Conservation (phyloP, 768 basidiomycete genomes). For the Suillus placidus region DNA sequence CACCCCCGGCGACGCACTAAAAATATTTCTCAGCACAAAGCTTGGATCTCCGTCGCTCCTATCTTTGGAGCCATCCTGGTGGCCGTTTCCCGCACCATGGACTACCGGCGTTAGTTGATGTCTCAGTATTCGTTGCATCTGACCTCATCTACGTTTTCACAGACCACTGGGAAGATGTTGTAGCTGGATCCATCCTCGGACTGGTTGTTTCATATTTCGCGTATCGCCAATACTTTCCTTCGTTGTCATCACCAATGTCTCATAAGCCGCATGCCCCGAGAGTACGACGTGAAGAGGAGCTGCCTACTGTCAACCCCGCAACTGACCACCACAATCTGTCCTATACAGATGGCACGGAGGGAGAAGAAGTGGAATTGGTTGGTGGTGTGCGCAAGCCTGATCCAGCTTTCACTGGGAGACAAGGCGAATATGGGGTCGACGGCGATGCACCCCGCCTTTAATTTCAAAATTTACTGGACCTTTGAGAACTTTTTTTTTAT, state of each 20-base stretch:
- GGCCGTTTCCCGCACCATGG: conserved; percentile 89
- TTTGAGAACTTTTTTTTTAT: background rate
- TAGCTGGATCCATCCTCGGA: conserved; percentile 79
- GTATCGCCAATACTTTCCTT: conserved; percentile 85
- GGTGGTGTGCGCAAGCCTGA: conserved; percentile 17
- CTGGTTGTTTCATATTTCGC: conserved; percentile 68
- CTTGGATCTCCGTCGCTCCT: conserved; percentile 83
- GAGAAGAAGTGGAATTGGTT: conserved; percentile 32
- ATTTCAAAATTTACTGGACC: conserved; percentile 6
- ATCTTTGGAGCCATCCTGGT: conserved; percentile 77
- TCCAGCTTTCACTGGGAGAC: conserved; percentile 25
- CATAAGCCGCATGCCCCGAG: conserved; percentile 78
- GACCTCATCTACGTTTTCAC: conserved; percentile 9
- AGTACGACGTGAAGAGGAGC: conserved; percentile 46
- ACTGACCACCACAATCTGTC: conserved; percentile 14
- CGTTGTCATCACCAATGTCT: conserved; percentile 60
- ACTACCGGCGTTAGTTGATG: conserved; percentile 70
- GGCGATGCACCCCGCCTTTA: conserved; percentile 21
- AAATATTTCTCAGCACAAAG: conserved; percentile 54
- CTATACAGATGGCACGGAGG: conserved; percentile 21
- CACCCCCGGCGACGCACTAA: conserved; percentile 9
- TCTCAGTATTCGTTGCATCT: conserved; percentile 4
- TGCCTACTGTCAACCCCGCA: conserved; percentile 42
- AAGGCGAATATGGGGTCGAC: conserved; percentile 29
- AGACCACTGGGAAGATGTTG: conserved; percentile 94